Evolutionary conservation across 129 eudicot genomes (phyloP).

Genomic region (Ambrosia trifida): DNA sequence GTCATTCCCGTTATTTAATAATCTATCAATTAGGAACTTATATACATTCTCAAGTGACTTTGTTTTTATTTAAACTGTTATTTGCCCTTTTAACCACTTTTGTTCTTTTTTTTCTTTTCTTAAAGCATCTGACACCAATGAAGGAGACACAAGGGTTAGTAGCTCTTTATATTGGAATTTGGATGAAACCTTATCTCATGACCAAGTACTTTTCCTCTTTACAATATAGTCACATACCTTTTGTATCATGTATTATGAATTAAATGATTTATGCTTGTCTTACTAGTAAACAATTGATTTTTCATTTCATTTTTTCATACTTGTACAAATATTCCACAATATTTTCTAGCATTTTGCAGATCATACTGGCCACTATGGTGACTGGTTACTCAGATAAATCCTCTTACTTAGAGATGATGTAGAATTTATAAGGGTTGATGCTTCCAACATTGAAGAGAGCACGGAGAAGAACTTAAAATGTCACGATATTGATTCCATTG

Average conservation of each 20-base stretch:
- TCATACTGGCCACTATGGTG: constrained; percentile 87
- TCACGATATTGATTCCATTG: constrained; percentile 83
- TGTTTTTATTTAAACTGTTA: neutral
- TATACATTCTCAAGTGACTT: neutral
- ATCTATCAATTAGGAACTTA: neutral
- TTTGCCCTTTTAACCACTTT: neutral
- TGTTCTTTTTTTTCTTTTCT: neutral
- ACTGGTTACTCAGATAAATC: constrained; percentile 80
- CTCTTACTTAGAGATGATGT: constrained; percentile 63
- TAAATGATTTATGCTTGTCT: no score
- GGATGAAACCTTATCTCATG: constrained; percentile 94
- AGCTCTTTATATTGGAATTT: constrained; percentile 71
- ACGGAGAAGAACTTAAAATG: constrained; percentile 93
- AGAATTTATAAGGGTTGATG: constrained; percentile 76
- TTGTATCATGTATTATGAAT: neutral
- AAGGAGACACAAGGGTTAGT: constrained; percentile 92
- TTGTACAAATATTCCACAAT: no score
- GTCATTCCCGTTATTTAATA: neutral
- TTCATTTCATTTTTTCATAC: no score
- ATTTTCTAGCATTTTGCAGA: constrained; percentile 30
- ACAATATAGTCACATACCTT: neutral
- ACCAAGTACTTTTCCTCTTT: constrained; percentile 52
- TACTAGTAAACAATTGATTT: no score
- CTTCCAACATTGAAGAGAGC: constrained; percentile 87
- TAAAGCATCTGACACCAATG: constrained; percentile 75